These are phyloP conservation scores for Pythium phragmitis DNA, from an alignment of 352 stramenopile species.

Conservation along the genomic window DNA sequence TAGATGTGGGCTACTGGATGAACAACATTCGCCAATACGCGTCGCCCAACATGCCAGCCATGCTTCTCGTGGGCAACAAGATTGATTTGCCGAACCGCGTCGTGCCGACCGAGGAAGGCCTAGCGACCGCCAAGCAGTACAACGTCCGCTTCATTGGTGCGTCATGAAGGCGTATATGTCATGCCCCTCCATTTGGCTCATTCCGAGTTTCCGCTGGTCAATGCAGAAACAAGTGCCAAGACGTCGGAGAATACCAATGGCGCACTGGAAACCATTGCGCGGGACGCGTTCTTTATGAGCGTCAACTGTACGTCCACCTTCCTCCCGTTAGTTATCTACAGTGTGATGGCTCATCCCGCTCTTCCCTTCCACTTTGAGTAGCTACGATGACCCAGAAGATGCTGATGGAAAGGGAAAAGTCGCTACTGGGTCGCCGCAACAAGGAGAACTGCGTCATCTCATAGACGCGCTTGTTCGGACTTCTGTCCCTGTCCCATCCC, in stretches of 20 bases:
- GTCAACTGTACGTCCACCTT: constrained; percentile 69
- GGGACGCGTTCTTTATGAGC: constrained; percentile 84
- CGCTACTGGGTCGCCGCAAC: constrained; percentile 59
- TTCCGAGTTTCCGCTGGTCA: background rate
- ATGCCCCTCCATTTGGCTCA: background rate
- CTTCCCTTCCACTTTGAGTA: constrained; percentile 20
- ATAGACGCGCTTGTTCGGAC: constrained; percentile 10
- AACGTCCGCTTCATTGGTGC: constrained; percentile 87
- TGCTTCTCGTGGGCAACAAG: constrained; percentile 92
- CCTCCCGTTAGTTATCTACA: background rate
- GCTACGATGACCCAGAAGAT: constrained; percentile 76
- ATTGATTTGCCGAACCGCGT: constrained; percentile 88
- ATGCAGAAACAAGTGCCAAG: constrained; percentile 86
- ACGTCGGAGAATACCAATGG: constrained; percentile 87
- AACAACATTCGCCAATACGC: constrained; percentile 93
- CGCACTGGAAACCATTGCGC: constrained; percentile 83
- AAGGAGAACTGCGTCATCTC: constrained; percentile 83
- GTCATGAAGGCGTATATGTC: background rate
- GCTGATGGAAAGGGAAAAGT: constrained; percentile 80
- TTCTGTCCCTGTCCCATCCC: background rate
- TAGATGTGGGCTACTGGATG: constrained; percentile 95
- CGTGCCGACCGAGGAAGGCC: constrained; percentile 73
- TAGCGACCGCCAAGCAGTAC: constrained; percentile 81
- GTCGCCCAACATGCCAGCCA: constrained; percentile 66
- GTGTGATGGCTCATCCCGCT: constrained; percentile 8